Percentiles rank a stretch among this genome's conserved stretches.
Evolutionary conservation across 805 yeast species (phyloP).

Genomic region (Soucietia sequanensis): DNA sequence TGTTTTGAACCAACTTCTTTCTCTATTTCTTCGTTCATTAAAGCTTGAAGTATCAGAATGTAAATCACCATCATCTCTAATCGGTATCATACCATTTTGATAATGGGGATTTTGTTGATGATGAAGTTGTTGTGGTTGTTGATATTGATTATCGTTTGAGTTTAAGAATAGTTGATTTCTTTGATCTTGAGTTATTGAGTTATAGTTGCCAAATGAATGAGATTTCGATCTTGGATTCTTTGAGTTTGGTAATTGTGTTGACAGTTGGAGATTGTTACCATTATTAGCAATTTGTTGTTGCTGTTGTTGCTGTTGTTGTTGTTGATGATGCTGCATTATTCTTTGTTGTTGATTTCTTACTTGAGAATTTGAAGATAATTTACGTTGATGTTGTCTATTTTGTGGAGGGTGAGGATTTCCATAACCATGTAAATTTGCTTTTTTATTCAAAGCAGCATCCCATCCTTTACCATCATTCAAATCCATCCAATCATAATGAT

Average conservation of each 20-base stretch:
- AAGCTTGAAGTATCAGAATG: constrained; percentile 40
- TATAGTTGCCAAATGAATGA: constrained; percentile 2
- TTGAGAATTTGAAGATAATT: constrained; percentile 5
- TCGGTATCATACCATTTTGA: constrained; percentile 31
- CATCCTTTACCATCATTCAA: constrained; percentile 94
- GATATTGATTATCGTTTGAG: constrained; percentile 4
- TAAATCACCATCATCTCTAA: constrained; percentile 36
- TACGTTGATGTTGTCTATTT: constrained; percentile 6
- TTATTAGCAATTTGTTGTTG: constrained; percentile 10
- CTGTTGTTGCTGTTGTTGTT: constrained; percentile 12
- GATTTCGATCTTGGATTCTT: constrained; percentile 4
- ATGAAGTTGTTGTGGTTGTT: constrained; percentile 1
- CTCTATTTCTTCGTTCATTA: constrained; percentile 13
- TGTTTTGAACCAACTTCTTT: constrained; percentile 8
- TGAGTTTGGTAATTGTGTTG: constrained; percentile 10
- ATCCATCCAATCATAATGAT: constrained; percentile 97
- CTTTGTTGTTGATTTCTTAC: constrained; percentile 11
- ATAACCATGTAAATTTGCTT: constrained; percentile 92
- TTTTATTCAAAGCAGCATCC: constrained; percentile 86
- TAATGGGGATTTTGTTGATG: constrained; percentile 8
- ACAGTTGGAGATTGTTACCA: too few species aligned
- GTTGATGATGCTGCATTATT: constrained; percentile 9
- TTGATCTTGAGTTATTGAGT: constrained; percentile 4
- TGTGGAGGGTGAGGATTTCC: constrained; percentile 87
- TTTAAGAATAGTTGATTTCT: too few species aligned